Conservation (phyloP, 139 green algal genomes). For the Chlorokybus atmophyticus region DNA sequence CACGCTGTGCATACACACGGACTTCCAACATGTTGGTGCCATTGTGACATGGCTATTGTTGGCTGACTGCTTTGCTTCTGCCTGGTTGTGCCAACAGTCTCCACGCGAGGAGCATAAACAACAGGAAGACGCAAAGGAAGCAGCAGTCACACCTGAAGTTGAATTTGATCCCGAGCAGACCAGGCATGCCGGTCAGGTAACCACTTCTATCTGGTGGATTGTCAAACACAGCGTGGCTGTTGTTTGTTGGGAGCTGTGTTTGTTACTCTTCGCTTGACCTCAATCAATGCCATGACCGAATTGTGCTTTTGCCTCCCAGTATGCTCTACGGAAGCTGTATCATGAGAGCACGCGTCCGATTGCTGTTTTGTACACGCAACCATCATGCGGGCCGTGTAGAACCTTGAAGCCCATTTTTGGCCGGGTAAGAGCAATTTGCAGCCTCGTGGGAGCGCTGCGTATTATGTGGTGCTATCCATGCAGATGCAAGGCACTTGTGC, state of each 20-base stretch:
- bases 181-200: conserved; percentile 57
- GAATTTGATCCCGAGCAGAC: conserved; percentile 44
- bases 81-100: too few species aligned
- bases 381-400: conserved; percentile 61
- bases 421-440: conserved; percentile 37
- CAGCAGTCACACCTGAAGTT: conserved; percentile 15
- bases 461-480: too few species aligned
- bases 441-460: too few species aligned
- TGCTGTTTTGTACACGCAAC: conserved; percentile 79
- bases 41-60: too few species aligned
- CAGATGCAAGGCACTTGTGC: too few species aligned
- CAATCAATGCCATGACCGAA: too few species aligned
- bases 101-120: neutral
- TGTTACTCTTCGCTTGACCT: too few species aligned
- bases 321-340: conserved; percentile 91
- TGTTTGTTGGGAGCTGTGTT: too few species aligned
- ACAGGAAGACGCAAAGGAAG: conserved; percentile 5
- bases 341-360: conserved; percentile 73
- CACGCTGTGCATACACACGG: too few species aligned
- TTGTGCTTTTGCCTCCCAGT: conserved; percentile 38
- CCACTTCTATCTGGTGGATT: neutral
- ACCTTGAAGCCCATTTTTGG: conserved; percentile 92
- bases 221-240: too few species aligned
- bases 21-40: too few species aligned
- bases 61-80: too few species aligned